Evolutionary conservation across 768 basidiomycete genomes (phyloP).

Genomic region (Saitozyma sp.): DNA sequence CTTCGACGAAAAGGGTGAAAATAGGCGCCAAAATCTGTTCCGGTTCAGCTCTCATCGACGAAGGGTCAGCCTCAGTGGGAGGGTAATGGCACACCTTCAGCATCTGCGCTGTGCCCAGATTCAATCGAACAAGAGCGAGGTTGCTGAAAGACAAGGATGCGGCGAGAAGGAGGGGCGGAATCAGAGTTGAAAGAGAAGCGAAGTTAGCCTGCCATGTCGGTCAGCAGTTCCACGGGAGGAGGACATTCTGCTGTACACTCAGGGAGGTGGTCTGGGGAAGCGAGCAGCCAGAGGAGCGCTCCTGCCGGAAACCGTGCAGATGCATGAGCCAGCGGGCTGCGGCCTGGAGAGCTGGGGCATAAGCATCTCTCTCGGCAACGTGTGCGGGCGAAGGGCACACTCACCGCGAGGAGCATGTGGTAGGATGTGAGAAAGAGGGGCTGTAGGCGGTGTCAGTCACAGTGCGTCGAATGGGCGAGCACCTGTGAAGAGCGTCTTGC

Average conservation of each 20-base stretch:
- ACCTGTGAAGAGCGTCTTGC: too few relatives aligned
- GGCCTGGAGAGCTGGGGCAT: too few relatives aligned
- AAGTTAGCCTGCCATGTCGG: too few relatives aligned
- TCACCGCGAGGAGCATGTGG: conserved; percentile 26
- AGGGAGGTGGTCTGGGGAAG: not conserved
- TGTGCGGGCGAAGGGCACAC: too few relatives aligned
- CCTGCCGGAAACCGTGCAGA: conserved; percentile 24
- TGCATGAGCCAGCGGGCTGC: too few relatives aligned
- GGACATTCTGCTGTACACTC: conserved; percentile 8
- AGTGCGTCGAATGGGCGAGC: not conserved
- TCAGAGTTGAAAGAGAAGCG: too few relatives aligned
- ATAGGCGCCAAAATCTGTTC: too few relatives aligned
- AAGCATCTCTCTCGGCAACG: too few relatives aligned
- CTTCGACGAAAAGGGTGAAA: too few relatives aligned
- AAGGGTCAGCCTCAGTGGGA: too few relatives aligned
- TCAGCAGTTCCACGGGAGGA: too few relatives aligned
- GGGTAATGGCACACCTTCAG: conserved; percentile 21
- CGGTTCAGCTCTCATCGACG: too few relatives aligned
- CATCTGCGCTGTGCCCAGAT: conserved; percentile 33
- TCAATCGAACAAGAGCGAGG: conserved; percentile 31
- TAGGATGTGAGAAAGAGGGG: conserved; percentile 29
- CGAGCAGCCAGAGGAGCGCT: conserved; percentile 10
- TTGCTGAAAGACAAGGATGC: conserved; percentile 27
- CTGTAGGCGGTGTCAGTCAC: conserved; percentile 1
- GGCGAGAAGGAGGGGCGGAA: conserved; percentile 27